Evolutionary conservation across 371 early-diverging fungal genomes (phyloP).

Genomic region (Sporodiniella umbellata): DNA sequence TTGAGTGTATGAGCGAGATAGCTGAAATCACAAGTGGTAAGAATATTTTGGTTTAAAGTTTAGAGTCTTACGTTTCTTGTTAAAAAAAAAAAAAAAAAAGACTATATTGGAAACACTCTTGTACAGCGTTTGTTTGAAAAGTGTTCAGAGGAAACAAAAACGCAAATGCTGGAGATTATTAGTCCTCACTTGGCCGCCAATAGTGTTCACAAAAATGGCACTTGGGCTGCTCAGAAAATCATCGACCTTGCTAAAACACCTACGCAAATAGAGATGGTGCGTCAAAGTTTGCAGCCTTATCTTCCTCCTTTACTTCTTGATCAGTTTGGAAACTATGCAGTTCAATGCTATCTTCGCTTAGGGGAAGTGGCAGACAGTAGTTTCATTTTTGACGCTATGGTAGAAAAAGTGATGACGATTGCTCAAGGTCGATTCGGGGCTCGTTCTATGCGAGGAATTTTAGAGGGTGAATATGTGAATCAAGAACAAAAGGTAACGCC

Average conservation of each 20-base stretch:
- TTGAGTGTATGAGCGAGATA: constrained; percentile 68
- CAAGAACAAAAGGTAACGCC: constrained; percentile 33
- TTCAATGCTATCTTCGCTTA: constrained; percentile 81
- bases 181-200: constrained; percentile 78
- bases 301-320: constrained; percentile 82
- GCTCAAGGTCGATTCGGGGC: constrained; percentile 86
- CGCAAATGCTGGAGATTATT: constrained; percentile 50
- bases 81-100: no score
- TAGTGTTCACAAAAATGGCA: constrained; percentile 90
- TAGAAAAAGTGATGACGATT: constrained; percentile 66
- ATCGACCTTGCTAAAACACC: constrained; percentile 73
- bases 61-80: no score
- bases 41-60: no score
- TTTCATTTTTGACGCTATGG: constrained; percentile 85
- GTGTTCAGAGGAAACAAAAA: constrained; percentile 53
- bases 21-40: constrained; percentile 88
- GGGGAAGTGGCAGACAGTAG: constrained; percentile 57
- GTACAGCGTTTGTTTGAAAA: constrained; percentile 82
- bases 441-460: constrained; percentile 80
- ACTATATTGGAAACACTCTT: constrained; percentile 74
- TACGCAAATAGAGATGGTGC: constrained; percentile 51
- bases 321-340: constrained; percentile 91
- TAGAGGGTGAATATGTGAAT: constrained; percentile 68
- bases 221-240: constrained; percentile 91
- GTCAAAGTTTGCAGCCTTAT: constrained; percentile 53